These are phyloP conservation scores for Calycina marina DNA, from an alignment of 2,329 filamentous ascomycete genomes.

Conservation along the genomic window DNA sequence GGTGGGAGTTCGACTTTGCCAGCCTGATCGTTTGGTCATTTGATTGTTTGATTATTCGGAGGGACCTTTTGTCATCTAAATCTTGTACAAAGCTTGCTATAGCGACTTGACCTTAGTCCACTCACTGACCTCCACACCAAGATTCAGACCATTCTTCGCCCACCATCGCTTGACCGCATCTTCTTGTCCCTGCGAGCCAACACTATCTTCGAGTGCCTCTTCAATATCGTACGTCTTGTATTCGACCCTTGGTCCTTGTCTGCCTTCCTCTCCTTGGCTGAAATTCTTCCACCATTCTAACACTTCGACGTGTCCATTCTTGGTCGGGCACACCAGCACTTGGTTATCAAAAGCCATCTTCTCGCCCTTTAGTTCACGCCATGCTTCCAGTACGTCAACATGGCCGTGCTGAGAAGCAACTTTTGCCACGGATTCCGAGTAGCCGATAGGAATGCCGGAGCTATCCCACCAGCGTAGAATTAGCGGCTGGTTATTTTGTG, in stretches of 20 bases:
- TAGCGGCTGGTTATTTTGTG: constrained; percentile 64
- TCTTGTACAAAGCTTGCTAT: no score
- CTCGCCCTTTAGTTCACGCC: constrained; percentile 60
- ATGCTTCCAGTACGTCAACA: constrained; percentile 69
- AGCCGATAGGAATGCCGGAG: constrained; percentile 63
- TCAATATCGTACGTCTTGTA: constrained; percentile 95
- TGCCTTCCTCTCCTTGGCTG: constrained; percentile 35
- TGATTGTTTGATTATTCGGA: no score
- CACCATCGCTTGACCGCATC: constrained; percentile 72
- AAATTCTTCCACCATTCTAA: constrained; percentile 80
- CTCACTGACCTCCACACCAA: constrained; percentile 54
- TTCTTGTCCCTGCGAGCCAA: constrained; percentile 44
- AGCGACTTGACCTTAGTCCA: constrained; percentile 65
- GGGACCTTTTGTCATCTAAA: no score
- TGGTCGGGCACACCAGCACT: constrained; percentile 74
- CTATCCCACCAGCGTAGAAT: constrained; percentile 81
- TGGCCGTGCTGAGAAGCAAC: constrained; percentile 76
- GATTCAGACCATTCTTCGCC: constrained; percentile 57
- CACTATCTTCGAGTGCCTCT: constrained; percentile 80
- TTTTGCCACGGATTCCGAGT: constrained; percentile 71
- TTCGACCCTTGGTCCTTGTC: constrained; percentile 56
- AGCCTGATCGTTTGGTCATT: no score
- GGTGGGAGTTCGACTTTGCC: no score
- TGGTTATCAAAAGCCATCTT: constrained; percentile 70
- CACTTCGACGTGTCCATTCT: constrained; percentile 70